Percentiles rank a stretch among this genome's conserved stretches.
Conservation (phyloP, 306 rosid species). For the Arachis hypogaea region DNA sequence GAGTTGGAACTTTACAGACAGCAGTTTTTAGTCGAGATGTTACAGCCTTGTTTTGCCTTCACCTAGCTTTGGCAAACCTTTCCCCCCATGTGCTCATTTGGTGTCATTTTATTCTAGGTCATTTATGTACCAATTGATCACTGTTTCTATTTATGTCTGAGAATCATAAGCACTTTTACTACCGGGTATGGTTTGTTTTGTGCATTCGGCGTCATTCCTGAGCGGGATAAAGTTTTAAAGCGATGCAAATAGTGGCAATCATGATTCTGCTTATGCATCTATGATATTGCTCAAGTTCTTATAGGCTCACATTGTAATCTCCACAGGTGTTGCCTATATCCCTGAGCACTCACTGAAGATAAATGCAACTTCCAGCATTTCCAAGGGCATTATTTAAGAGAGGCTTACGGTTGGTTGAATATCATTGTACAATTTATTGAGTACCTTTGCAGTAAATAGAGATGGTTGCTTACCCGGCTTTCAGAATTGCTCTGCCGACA, state of each 20-base stretch:
- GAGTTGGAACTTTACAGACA: neutral
- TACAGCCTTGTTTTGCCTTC: constrained; percentile 15
- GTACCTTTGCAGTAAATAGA: constrained; percentile 33
- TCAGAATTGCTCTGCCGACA: constrained; percentile 30
- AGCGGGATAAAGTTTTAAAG: neutral
- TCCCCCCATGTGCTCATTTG: neutral
- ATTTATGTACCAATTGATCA: constrained; percentile 24
- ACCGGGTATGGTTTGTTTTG: constrained; percentile 22
- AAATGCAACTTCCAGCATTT: constrained; percentile 93
- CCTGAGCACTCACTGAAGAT: constrained; percentile 88
- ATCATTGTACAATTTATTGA: constrained; percentile 23
- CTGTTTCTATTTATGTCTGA: constrained; percentile 2
- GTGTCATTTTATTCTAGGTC: constrained; percentile 7
- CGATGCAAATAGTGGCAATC: constrained; percentile 9
- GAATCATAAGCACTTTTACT: neutral
- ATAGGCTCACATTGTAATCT: constrained; percentile 37
- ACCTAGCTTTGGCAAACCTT: constrained; percentile 26
- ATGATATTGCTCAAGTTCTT: constrained; percentile 16
- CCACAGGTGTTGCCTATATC: constrained; percentile 76
- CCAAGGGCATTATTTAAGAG: constrained; percentile 68
- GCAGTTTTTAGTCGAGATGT: constrained; percentile 25
- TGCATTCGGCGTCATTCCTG: constrained; percentile 22
- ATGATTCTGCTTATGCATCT: constrained; percentile 28
- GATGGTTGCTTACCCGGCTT: constrained; percentile 32
- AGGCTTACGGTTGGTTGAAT: constrained; percentile 33